phyloP scores from a whole-genome alignment of 495 filamentous ascomycete genomes.

The Penicillium cosmopolitanum region DNA sequence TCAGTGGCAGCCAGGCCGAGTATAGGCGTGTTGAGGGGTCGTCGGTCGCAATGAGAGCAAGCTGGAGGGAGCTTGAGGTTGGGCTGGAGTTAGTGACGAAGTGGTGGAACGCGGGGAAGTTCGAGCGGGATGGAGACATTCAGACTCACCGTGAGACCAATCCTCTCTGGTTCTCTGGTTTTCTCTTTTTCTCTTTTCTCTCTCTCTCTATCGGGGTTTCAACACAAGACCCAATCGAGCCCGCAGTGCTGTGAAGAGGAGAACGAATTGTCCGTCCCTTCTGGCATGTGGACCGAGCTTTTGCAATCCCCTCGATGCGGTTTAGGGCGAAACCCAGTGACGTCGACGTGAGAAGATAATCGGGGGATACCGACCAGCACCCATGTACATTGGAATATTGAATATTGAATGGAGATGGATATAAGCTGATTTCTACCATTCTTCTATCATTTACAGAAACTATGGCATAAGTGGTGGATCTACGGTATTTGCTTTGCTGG shows the following conservation, averaged over 20 bases:
- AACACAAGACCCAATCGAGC: conserved; percentile 6
- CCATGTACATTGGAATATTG: background rate
- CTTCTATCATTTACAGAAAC: too few relatives aligned
- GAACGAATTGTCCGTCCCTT: too few relatives aligned
- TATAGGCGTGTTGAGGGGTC: background rate
- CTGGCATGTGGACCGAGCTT: conserved; percentile 38
- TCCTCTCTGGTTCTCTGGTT: background rate
- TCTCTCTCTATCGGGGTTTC: too few relatives aligned
- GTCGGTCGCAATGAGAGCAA: conserved; percentile 5
- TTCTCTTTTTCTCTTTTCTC: too few relatives aligned
- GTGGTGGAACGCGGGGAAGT: too few relatives aligned
- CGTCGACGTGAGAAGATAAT: conserved; percentile 18
- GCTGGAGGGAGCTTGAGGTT: background rate
- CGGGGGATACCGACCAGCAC: background rate
- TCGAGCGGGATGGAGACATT: background rate
- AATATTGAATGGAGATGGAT: background rate
- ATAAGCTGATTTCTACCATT: background rate
- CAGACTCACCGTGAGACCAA: background rate
- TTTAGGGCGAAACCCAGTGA: conserved; percentile 34
- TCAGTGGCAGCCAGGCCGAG: background rate
- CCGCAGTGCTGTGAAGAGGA: conserved; percentile 15
- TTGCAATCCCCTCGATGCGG: conserved; percentile 18
- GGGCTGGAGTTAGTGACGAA: background rate
- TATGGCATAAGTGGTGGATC: too few relatives aligned
- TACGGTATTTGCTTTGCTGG: too few relatives aligned